Evolutionary conservation across 2,329 filamentous ascomycete genomes (phyloP), one percentile per base, ranked within the genome.

Genomic region (Sphaerulina vaccinii): DNA sequence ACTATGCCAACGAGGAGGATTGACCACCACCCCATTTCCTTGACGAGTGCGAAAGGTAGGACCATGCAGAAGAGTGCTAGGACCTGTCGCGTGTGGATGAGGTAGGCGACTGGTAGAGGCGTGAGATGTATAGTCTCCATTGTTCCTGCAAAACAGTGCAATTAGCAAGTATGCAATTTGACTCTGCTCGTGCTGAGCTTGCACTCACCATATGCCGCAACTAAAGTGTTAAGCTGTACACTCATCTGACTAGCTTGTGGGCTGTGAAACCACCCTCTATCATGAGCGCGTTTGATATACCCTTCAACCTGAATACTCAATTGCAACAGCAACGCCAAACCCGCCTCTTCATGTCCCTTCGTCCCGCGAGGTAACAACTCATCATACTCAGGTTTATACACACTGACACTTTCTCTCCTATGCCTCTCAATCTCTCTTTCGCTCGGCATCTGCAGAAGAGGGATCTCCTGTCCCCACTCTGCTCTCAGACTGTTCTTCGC

Each of bases 91-190:
- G 81, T 79, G 58, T 85, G 83, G 54, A 86, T 86, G 62, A 85
- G 62, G 63, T 85, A 82, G 4, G 83, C 83, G 6, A 86, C 78
- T 1, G 83, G 83, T 16, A 85, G 77, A 0, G 82, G 81, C 0
- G 83, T 85, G n/a, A 80, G 67, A 52, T 81, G 75, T 36, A 86
- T 85, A 0, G 82, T 84, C 68, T 86, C 83, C 81, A 85, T 83
- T 48, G 69, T 75, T n/a, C n/a, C n/a, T n/a, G n/a, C n/a, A n/a
- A n/a, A n/a, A n/a, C n/a, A n/a, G n/a, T n/a, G n/a, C n/a, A n/a
- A n/a, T n/a, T n/a, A n/a, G n/a, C n/a, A n/a, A n/a, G n/a, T n/a
- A n/a, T n/a, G n/a, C n/a, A n/a, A n/a, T n/a, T n/a, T n/a, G n/a
- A n/a, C n/a, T n/a, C n/a, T n/a, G n/a, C n/a, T n/a, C n/a, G n/a